Base-by-base conservation (phyloP, 2,329 filamentous ascomycete genomes). In the Neospermospora avenae region DNA sequence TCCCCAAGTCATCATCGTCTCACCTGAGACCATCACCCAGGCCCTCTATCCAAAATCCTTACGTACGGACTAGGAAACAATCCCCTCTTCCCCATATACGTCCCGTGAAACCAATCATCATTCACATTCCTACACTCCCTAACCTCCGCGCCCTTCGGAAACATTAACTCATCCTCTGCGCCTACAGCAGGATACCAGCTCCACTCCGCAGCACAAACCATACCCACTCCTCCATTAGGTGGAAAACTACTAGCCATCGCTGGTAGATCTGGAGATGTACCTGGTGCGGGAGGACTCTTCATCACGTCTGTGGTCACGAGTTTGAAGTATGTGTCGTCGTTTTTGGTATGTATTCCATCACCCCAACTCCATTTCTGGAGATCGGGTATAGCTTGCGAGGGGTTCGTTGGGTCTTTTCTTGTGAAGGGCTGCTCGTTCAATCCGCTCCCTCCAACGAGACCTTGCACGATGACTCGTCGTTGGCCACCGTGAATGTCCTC, bases 31-130 rank as follows among this genome's bases (percentile, higher is more conserved):
- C 4, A 24, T 22, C 11, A 35, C 7, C 20, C 55, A 24, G 44
- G 55, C 5, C 55, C 55, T 18, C 67, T 58, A 49, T 67, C 65
- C 46, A 83, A 63, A 28, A 85, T 70, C 65, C 77, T 78, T 25
- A 92, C 89, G 79, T 93, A 93, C 7, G 84, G 83, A 6, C 87
- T 86, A 4, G 93, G 93, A 71, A 97, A 96, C 65, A 97, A 69
- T 0, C 91, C 93, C 67, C 84, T 86, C 24, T 77, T 78, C 0
- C 91, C 92, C 76, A 91, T 92, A 78, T 96, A 97, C 28, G 86
- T 85, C 0, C 93, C 93, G 76, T 88, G 89, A 70, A 83, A 92
- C 93, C 93, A 98, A 73, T 96, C 92, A 18, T 88, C 90, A 72
- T 96, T 96, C 51, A 96, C 85, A 73, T 95, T 89, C 72, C 93